These are phyloP conservation scores for Colletotrichum zoysiae DNA, from an alignment of 2,329 filamentous ascomycete species.

Conservation along the genomic window DNA sequence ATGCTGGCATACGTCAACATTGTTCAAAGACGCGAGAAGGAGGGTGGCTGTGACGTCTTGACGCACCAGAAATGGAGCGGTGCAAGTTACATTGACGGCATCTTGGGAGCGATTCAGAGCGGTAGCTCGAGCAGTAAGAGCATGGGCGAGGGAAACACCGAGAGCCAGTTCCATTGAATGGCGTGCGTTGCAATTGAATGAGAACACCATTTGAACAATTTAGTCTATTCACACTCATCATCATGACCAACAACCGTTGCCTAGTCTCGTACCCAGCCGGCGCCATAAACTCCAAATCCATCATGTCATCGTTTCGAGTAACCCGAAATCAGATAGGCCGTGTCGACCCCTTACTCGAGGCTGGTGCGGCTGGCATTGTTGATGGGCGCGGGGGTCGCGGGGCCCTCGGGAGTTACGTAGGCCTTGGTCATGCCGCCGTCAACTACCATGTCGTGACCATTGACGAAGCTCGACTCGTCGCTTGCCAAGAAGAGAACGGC, in stretches of 20 bases:
- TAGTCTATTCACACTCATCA: conserved; percentile 35
- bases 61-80: conserved; percentile 92
- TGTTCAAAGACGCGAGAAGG: conserved; percentile 90
- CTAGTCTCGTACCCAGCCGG: conserved; percentile 31
- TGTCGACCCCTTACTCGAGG: conserved; percentile 22
- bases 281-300: conserved; percentile 37
- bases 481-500: conserved; percentile 89
- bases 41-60: conserved; percentile 89
- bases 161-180: conserved; percentile 70
- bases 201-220: not conserved
- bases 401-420: conserved; percentile 79
- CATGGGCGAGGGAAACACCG: conserved; percentile 96
- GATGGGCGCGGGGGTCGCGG: conserved; percentile 63
- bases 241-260: conserved; percentile 25
- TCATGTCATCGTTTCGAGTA: conserved; percentile 10
- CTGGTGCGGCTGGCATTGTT: conserved; percentile 65
- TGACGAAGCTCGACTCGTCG: conserved; percentile 91
- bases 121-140: conserved; percentile 90
- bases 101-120: conserved; percentile 89
- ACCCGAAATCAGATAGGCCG: conserved; percentile 7
- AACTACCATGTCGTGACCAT: conserved; percentile 92
- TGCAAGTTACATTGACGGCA: conserved; percentile 83
- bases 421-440: conserved; percentile 97
- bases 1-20: conserved; percentile 99
- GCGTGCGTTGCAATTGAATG: conserved; percentile 32